These are phyloP conservation scores for Guillardia theta DNA, from an alignment of 78 protist genomes.

Conservation along the genomic window DNA sequence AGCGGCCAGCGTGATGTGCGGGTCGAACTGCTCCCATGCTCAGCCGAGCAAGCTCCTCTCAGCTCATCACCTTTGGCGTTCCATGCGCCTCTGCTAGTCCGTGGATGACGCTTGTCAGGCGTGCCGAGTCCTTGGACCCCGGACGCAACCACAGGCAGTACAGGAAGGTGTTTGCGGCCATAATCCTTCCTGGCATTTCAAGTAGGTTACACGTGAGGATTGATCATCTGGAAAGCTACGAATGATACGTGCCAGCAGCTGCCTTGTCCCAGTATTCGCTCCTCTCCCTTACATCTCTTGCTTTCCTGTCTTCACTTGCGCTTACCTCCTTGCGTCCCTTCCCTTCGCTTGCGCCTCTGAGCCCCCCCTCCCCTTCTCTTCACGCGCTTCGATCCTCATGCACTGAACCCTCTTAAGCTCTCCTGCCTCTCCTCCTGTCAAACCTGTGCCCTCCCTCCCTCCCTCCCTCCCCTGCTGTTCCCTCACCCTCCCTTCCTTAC, in stretches of 20 bases:
- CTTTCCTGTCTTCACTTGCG: not conserved
- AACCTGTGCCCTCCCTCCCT: not conserved
- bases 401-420: not conserved
- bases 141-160: not conserved
- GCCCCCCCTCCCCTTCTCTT: not conserved
- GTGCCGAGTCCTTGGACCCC: no score
- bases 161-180: not conserved
- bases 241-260: not conserved
- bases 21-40: no score
- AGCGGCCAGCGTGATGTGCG: no score
- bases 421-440: not conserved
- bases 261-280: not conserved
- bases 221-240: not conserved
- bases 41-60: no score
- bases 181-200: not conserved
- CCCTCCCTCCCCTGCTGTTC: not conserved
- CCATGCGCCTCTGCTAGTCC: no score
- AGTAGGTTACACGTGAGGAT: not conserved
- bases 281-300: not conserved
- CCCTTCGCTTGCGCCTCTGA: not conserved
- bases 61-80: no score
- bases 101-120: no score
- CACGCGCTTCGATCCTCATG: not conserved
- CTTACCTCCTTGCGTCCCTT: not conserved
- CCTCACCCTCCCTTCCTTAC: not conserved